Percentiles rank a stretch among this genome's conserved stretches.
Evolutionary conservation across 768 basidiomycete species (phyloP).

Genomic region (Candolleomyces eurysporus): DNA sequence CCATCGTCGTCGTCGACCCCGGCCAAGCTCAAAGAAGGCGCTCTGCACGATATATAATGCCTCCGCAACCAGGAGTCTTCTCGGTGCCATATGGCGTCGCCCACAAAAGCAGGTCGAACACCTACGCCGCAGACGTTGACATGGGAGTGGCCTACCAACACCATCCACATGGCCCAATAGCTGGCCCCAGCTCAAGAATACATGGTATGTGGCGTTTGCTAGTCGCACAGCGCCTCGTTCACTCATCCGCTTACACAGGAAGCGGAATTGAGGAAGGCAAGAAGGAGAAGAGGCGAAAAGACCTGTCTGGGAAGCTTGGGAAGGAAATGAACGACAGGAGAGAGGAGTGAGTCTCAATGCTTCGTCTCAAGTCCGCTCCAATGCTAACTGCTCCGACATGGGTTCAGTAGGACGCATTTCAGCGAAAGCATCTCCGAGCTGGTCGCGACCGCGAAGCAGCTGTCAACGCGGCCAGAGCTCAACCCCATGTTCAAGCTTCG

Average conservation of each 20-base stretch:
- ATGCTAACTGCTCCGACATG: slow-evolving; percentile 7
- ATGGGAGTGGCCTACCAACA: slow-evolving; percentile 31
- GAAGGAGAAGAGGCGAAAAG: slow-evolving; percentile 68
- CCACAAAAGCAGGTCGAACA: slow-evolving; percentile 17
- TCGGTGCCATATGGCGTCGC: slow-evolving; percentile 52
- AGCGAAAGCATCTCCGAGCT: slow-evolving; percentile 61
- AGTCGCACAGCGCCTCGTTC: not conserved
- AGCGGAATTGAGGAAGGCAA: slow-evolving; percentile 38
- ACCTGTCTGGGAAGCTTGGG: slow-evolving; percentile 64
- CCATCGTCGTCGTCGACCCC: not conserved
- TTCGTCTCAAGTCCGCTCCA: not conserved
- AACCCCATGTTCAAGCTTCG: slow-evolving; percentile 66
- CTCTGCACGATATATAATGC: slow-evolving; percentile 37
- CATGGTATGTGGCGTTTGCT: slow-evolving; percentile 33
- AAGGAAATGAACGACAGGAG: slow-evolving; percentile 74
- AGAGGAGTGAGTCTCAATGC: slow-evolving; percentile 58
- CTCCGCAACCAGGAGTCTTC: slow-evolving; percentile 70
- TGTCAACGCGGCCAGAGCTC: slow-evolving; percentile 67
- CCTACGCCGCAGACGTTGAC: slow-evolving; percentile 24
- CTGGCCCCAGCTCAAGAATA: slow-evolving; percentile 41
- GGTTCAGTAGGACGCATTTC: slow-evolving; percentile 54
- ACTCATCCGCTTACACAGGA: not conserved
- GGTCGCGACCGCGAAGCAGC: slow-evolving; percentile 56
- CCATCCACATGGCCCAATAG: slow-evolving; percentile 36
- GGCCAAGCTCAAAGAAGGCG: not conserved